Conservation (phyloP, 169 alveolate species). For the Besnoitia besnoiti region DNA sequence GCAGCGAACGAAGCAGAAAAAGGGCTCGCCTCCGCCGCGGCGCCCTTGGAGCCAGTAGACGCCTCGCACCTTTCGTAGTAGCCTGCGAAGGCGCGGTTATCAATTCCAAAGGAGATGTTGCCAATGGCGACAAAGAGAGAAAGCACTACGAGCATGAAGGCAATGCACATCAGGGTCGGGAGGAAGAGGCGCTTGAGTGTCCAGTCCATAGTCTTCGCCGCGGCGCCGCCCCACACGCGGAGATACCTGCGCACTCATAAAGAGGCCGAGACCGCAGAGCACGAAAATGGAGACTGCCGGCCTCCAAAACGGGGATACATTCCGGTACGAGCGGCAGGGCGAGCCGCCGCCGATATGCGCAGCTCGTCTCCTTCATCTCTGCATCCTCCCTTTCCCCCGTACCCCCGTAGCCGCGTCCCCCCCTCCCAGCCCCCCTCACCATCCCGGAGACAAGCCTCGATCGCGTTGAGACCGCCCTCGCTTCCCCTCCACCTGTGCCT, state of each 20-base stretch:
- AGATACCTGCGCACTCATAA: background rate
- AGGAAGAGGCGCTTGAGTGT: background rate
- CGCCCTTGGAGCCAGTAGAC: too few relatives aligned
- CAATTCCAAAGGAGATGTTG: constrained; percentile 48
- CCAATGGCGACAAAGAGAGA: constrained; percentile 49
- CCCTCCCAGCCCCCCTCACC: background rate
- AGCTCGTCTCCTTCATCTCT: background rate
- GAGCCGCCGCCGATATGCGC: too few relatives aligned
- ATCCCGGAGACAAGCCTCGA: too few relatives aligned
- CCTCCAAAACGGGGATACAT: background rate
- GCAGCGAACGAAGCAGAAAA: too few relatives aligned
- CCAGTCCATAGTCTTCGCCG: constrained; percentile 14
- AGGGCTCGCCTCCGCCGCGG: too few relatives aligned
- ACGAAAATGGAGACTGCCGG: background rate
- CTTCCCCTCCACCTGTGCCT: background rate
- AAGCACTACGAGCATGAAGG: constrained; percentile 20
- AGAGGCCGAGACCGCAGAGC: background rate
- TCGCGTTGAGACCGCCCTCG: too few relatives aligned
- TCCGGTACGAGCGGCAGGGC: too few relatives aligned
- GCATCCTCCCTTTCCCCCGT: background rate
- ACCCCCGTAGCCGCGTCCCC: background rate
- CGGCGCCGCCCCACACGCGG: background rate
- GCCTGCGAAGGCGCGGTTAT: constrained; percentile 43
- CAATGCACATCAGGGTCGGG: background rate
- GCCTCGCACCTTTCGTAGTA: constrained; percentile 59